phyloP scores from a whole-genome alignment of 2,329 filamentous ascomycete genomes.

The Akanthomyces dipterigenus region DNA sequence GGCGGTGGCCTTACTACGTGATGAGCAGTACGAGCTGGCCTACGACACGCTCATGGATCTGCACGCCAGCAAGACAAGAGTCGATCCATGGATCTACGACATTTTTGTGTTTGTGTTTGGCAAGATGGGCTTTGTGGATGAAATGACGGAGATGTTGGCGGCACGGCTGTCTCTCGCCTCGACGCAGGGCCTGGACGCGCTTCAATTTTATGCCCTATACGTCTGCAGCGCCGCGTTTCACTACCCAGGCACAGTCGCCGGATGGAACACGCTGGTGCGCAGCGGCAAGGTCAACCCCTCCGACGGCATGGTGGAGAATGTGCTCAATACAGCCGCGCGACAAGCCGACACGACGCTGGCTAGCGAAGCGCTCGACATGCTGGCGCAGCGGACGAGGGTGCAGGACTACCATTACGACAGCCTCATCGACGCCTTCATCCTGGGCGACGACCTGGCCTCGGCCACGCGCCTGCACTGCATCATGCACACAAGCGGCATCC shows the following conservation, averaged over 20 bases:
- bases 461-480: conserved; percentile 66
- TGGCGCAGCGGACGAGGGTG: conserved; percentile 39
- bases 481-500: conserved; percentile 49
- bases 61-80: conserved; percentile 43
- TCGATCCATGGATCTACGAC: conserved; percentile 71
- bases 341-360: conserved; percentile 62
- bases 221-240: conserved; percentile 59
- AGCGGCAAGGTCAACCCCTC: conserved; percentile 36
- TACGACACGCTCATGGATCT: conserved; percentile 64
- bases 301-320: conserved; percentile 58
- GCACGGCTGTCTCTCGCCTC: conserved; percentile 37
- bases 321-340: conserved; percentile 65
- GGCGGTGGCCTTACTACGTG: conserved; percentile 67
- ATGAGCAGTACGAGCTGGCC: conserved; percentile 77
- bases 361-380: conserved; percentile 57
- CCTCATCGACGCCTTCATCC: conserved; percentile 64
- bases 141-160: conserved; percentile 63
- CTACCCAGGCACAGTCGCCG: conserved; percentile 56
- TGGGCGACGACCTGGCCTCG: conserved; percentile 51
- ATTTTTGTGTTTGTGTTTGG: conserved; percentile 69
- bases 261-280: conserved; percentile 63
- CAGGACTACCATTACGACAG: conserved; percentile 70
- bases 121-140: conserved; percentile 67
- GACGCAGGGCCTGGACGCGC: conserved; percentile 32
- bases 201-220: conserved; percentile 72